A percentile compares a stretch with the other conserved stretches of the same genome.
Evolutionary conservation across 1,284 basidiomycete species (phyloP).

Genomic region (Leucoagaricus sp.): DNA sequence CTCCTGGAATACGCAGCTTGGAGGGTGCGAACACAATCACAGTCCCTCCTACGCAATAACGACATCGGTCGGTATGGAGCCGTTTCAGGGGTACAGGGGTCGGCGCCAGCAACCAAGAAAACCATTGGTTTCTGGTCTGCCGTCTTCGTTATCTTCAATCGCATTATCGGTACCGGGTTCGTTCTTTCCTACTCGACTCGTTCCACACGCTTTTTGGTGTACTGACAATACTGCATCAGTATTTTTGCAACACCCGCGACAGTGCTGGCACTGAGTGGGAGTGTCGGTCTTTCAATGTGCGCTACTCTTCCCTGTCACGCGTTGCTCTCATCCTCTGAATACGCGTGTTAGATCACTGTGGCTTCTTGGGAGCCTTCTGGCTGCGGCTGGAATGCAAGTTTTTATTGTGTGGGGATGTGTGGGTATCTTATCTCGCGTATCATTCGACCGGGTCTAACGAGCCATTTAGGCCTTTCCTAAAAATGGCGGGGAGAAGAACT

Average conservation of each 20-base stretch:
- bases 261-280: constrained; percentile 15
- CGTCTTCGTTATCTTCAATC: constrained; percentile 42
- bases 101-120: not conserved
- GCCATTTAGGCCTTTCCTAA: constrained; percentile 28
- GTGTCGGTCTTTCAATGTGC: constrained; percentile 16
- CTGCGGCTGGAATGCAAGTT: constrained; percentile 20
- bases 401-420: constrained; percentile 20
- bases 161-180: constrained; percentile 42
- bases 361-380: constrained; percentile 20
- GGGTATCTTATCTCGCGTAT: not conserved
- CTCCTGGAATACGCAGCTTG: not conserved
- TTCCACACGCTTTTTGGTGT: not conserved
- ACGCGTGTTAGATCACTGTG: constrained; percentile 17
- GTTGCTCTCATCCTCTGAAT: not conserved
- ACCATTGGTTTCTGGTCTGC: constrained; percentile 36
- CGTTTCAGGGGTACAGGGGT: not conserved
- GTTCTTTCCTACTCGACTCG: constrained; percentile 7
- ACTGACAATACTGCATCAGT: constrained; percentile 4
- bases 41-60: not conserved
- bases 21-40: not conserved
- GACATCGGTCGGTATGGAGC: not conserved
- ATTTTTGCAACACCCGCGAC: constrained; percentile 18
- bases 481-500: constrained; percentile 38
- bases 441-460: not conserved
- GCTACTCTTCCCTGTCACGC: not conserved